A percentile compares a stretch with the other conserved stretches of the same genome.
phyloP scores from a whole-genome alignment of 2,329 filamentous ascomycete genomes.

The Dothiorella sarmentorum region DNA sequence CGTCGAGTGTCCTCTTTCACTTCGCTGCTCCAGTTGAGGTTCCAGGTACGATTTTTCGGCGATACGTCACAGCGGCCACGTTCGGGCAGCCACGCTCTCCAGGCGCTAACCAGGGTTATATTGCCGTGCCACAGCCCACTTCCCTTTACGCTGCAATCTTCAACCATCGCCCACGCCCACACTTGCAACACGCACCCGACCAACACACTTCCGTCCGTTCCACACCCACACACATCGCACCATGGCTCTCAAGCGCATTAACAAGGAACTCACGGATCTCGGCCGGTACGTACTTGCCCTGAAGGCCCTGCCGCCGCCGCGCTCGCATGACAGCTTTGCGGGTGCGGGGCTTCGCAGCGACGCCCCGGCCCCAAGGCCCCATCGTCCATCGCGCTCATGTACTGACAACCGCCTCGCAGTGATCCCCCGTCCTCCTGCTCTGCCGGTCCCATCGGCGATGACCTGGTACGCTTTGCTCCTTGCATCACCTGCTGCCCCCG shows the following conservation, averaged over 20 bases:
- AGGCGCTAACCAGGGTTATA: conserved; percentile 18
- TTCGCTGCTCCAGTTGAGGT: neutral
- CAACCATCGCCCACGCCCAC: conserved; percentile 13
- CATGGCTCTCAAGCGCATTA: conserved; percentile 92
- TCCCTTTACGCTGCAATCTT: conserved; percentile 19
- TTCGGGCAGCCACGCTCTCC: conserved; percentile 19
- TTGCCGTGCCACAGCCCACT: conserved; percentile 20
- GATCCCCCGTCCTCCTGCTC: conserved; percentile 99
- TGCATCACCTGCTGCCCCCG: conserved; percentile 15
- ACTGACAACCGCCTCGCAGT: conserved; percentile 53
- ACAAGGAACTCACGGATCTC: conserved; percentile 89
- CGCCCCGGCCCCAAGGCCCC: conserved; percentile 10
- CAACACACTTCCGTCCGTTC: neutral
- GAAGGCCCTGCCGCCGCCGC: conserved; percentile 20
- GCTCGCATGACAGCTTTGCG: conserved; percentile 37
- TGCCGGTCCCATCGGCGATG: conserved; percentile 92
- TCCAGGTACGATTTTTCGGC: neutral
- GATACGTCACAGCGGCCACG: conserved; percentile 17
- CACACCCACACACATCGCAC: conserved; percentile 26
- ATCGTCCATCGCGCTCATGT: conserved; percentile 18
- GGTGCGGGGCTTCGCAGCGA: conserved; percentile 30
- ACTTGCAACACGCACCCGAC: conserved; percentile 17
- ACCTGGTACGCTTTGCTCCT: conserved; percentile 71
- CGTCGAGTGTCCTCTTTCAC: neutral
- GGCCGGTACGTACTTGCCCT: conserved; percentile 62